Conservation (phyloP, 805 yeast species). For the Ogataea parapolymorpha region DNA sequence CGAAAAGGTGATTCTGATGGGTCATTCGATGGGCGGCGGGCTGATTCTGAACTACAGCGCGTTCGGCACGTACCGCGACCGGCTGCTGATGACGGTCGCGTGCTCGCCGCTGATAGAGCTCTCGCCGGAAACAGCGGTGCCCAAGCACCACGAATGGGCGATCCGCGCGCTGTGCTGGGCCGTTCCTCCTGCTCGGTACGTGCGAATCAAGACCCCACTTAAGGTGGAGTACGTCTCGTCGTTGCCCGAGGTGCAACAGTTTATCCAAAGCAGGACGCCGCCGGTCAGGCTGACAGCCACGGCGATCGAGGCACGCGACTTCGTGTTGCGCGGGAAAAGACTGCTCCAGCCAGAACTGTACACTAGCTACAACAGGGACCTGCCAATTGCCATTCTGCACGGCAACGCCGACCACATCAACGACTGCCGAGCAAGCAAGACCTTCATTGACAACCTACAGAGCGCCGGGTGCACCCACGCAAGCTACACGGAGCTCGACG, state of each 20-base stretch:
- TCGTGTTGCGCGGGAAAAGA: constrained; percentile 58
- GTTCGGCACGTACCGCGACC: constrained; percentile 46
- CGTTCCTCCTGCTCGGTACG: constrained; percentile 43
- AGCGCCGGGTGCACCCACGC: constrained; percentile 27
- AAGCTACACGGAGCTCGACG: constrained; percentile 23
- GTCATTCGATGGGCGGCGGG: constrained; percentile 86
- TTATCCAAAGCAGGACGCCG: constrained; percentile 40
- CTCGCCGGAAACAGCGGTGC: constrained; percentile 61
- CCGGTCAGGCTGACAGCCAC: constrained; percentile 49
- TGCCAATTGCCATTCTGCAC: constrained; percentile 56
- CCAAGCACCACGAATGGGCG: constrained; percentile 36
- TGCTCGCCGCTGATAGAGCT: constrained; percentile 60
- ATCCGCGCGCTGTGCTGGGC: constrained; percentile 40
- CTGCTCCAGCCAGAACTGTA: constrained; percentile 39
- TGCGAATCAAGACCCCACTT: constrained; percentile 49
- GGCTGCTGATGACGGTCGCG: constrained; percentile 45
- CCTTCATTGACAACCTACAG: constrained; percentile 36
- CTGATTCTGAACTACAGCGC: constrained; percentile 60
- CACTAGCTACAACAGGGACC: constrained; percentile 34
- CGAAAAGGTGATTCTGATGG: constrained; percentile 50
- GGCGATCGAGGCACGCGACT: constrained; percentile 54
- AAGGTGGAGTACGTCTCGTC: constrained; percentile 53
- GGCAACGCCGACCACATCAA: constrained; percentile 65
- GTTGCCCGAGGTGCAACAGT: constrained; percentile 44
- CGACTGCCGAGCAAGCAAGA: constrained; percentile 44